Conservation (phyloP, 2,329 filamentous ascomycete genomes). For the Clarireedia monteithiana region DNA sequence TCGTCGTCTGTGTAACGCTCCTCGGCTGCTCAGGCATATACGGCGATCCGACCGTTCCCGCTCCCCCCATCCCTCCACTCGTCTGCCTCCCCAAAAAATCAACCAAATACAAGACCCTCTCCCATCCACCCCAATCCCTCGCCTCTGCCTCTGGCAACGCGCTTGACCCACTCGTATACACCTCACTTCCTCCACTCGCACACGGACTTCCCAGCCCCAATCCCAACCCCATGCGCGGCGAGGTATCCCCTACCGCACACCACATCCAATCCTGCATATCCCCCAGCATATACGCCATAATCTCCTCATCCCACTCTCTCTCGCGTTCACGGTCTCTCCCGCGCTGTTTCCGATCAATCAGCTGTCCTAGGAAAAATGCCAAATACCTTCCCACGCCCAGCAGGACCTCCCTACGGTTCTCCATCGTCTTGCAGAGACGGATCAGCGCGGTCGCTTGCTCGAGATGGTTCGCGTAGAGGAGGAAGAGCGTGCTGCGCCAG, state of each 20-base stretch:
- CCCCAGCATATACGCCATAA: conserved; percentile 77
- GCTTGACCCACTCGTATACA: background rate
- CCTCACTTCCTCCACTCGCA: conserved; percentile 25
- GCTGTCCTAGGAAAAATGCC: conserved; percentile 66
- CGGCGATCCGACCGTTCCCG: background rate
- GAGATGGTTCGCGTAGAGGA: conserved; percentile 68
- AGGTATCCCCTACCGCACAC: conserved; percentile 65
- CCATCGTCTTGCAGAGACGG: conserved; percentile 62
- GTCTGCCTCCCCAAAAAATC: conserved; percentile 39
- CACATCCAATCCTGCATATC: conserved; percentile 75
- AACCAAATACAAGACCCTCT: conserved; percentile 58
- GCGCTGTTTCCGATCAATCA: conserved; percentile 45
- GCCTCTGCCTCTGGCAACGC: conserved; percentile 48
- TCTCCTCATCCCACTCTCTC: conserved; percentile 64
- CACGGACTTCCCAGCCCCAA: conserved; percentile 31
- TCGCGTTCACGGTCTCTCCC: conserved; percentile 29
- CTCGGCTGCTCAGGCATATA: background rate
- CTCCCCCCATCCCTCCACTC: background rate
- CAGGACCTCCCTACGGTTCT: conserved; percentile 64
- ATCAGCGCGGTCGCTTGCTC: conserved; percentile 66
- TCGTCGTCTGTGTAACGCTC: conserved; percentile 1
- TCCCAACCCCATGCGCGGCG: conserved; percentile 30
- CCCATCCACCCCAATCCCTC: conserved; percentile 76
- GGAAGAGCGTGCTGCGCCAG: conserved; percentile 77
- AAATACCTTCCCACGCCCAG: conserved; percentile 74